Base-by-base conservation (phyloP, 345 rosid genomes). In the Populus pruinosa region DNA sequence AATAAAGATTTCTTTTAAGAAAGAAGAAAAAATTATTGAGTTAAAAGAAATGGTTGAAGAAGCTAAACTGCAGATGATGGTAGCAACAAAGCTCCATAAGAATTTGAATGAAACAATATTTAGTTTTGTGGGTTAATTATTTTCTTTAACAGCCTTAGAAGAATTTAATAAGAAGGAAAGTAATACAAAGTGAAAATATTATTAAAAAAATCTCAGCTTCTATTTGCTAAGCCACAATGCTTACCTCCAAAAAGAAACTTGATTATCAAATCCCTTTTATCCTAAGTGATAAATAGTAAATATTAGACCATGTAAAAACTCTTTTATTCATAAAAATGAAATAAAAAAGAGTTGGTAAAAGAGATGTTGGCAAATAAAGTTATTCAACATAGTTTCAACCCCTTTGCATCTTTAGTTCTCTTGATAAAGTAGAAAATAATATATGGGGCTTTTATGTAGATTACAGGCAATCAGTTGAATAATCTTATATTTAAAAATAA, bases 381-480 rank as follows among this genome's bases (percentile, higher is more conserved):
- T 4, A 55, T 55, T 2, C 62, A 55, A 18, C 10, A n/a, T 18
- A 55, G 23, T 8, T 0, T 6, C 0, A 55, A 1, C 3, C 23
- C 25, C 5, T 55, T 17, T 55, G 6, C 25, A 18, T 55, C 23
- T 18, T 9, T 1, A 4, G 2, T 20, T 18, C 9, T 55, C 2
- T 3, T 20, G 8, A 23, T 55, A 2, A 43, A 43, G 14, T 1
- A 31, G 33, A 43, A 43, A 0, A 12, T 11, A 10, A 10, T 2
- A 43, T 3, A 9, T 12, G 0, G 14, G 0, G 14, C 0, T 43
- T 43, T 0, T 10, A 2, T 43, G 0, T 43, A 0, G 4, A 43
- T 2, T 43, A 9, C 12, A 9, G 14, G 3, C 4, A 10, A 0
- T 11, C 1, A 10, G 0, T 11, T 43, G 12, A 43, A 43, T 2